Conservation (phyloP, 140 eudicot genomes). For the Anethum foeniculum region DNA sequence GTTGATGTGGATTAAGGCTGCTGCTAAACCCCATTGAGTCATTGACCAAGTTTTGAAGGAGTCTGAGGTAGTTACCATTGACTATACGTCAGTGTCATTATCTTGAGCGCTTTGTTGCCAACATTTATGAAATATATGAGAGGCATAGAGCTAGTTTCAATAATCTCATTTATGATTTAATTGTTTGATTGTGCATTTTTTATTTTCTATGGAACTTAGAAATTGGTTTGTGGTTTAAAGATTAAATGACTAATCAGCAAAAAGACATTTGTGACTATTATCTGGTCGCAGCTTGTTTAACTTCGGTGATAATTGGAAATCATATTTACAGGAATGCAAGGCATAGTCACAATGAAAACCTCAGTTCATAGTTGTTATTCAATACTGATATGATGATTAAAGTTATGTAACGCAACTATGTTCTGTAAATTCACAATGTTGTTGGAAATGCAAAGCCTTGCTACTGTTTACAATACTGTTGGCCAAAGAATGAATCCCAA, state of each 20-base stretch:
- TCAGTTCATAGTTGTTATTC: not conserved
- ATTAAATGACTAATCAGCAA: not conserved
- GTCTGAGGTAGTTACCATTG: not conserved
- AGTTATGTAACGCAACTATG: not conserved
- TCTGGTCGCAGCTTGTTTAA: not conserved
- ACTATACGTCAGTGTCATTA: not conserved
- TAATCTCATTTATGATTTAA: not conserved
- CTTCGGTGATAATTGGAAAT: not conserved
- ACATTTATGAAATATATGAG: not conserved
- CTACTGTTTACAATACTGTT: not conserved
- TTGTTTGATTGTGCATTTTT: not conserved
- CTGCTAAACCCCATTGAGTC: not conserved
- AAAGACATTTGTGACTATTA: not conserved
- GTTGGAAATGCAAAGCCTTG: not conserved
- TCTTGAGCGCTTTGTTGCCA: not conserved
- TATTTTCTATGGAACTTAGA: not conserved
- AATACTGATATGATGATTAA: not conserved
- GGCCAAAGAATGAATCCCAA: not conserved
- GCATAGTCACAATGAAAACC: not conserved
- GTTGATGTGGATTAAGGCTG: not conserved
- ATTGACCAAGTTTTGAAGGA: not conserved
- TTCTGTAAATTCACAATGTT: not conserved
- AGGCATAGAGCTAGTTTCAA: not conserved
- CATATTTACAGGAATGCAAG: not conserved
- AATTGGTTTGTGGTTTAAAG: not conserved